Evolutionary conservation across 306 rosid species (phyloP).

Genomic region (Begonia loranthoides): DNA sequence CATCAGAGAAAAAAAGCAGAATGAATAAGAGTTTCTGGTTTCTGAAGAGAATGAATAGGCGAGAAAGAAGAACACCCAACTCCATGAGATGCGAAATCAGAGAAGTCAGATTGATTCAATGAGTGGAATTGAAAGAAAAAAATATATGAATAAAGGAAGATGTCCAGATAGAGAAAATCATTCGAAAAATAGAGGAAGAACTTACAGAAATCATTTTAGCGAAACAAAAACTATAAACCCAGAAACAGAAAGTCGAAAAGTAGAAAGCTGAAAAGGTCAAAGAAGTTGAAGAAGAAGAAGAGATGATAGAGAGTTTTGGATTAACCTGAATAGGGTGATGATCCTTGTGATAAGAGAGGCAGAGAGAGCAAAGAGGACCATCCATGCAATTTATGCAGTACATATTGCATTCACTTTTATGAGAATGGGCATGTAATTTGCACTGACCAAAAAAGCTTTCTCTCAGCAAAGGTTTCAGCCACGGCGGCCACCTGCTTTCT

Average conservation of each 20-base stretch:
- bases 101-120: too few relatives aligned
- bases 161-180: too few relatives aligned
- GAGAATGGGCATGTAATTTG: constrained; percentile 76
- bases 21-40: too few relatives aligned
- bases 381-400: constrained; percentile 91
- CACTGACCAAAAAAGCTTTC: constrained; percentile 93
- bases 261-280: not conserved
- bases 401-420: constrained; percentile 97
- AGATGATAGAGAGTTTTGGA: too few relatives aligned
- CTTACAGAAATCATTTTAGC: too few relatives aligned
- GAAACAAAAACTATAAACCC: too few relatives aligned
- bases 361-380: constrained; percentile 85
- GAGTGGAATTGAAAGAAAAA: too few relatives aligned
- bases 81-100: too few relatives aligned
- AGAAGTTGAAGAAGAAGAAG: not conserved
- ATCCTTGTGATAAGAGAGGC: constrained; percentile 66
- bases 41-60: not conserved
- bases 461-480: constrained; percentile 77
- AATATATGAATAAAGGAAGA: too few relatives aligned
- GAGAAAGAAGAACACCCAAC: constrained; percentile 6
- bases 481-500: constrained; percentile 93
- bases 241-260: too few relatives aligned
- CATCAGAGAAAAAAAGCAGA: too few relatives aligned
- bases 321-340: constrained; percentile 82
- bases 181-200: too few relatives aligned